Base-by-base conservation (phyloP, 78 protist genomes). In the Thecamonas trahens region DNA sequence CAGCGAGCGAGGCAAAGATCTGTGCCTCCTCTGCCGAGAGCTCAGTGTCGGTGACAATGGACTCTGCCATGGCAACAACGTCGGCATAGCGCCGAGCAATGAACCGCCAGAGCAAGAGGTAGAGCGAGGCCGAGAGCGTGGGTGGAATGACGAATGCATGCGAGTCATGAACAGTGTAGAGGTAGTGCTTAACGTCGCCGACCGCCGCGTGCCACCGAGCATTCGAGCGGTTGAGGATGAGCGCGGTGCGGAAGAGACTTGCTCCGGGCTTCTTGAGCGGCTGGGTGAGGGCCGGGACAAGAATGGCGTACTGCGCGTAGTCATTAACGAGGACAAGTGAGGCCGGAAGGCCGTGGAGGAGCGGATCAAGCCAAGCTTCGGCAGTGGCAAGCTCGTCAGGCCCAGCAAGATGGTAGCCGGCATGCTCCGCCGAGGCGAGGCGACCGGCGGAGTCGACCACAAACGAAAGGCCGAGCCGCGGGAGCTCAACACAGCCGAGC, bases 51-150 rank as follows among this genome's bases (percentile, higher is more conserved):
- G 71, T 29, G 67, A 7, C 11, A 42, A 55, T 28, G 2, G 78
- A 20, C 37, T 63, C 70, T 15, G 47, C 59, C n/a, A 67, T 37
- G 34, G 18, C 44, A 26, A 63, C 13, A 6, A 71, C 76, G 32
- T 32, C 59, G 28, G 1, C 22, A 65, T 80, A 80, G 38, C 49
- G 11, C 22, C 79, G 60, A 3, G 3, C 11, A 35, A 72, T 32
- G 47, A 29, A 28, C 9, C 61, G 44, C 40, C 55, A 31, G 22
- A 55, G 38, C 65, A 65, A 13, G 44, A 80, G 75, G 64, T 80
- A 80, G 37, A 72, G 54, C n/a, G 75, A 32, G 20, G 80, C 34
- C 17, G 61, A 44, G 52, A 80, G 68, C 35, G 69, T 66, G 34
- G 68, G 66, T 20, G 61, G 14, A 20, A 69, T 3, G 24, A 79